phyloP scores from a whole-genome alignment of 352 stramenopile genomes.

The Nothophytophthora sp. region DNA sequence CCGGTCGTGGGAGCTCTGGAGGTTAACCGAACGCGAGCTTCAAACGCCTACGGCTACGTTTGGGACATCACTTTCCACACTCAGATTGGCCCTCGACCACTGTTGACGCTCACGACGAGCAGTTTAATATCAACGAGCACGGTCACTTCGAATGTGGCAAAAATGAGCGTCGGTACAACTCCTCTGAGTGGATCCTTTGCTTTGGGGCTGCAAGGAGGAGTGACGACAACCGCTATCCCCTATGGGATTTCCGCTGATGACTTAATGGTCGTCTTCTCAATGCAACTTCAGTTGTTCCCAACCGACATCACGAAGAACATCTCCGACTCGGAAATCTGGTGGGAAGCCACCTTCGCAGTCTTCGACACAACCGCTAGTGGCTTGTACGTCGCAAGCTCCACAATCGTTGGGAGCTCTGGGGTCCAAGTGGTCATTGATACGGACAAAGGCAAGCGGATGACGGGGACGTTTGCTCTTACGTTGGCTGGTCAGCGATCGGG shows the following conservation, averaged over 20 bases:
- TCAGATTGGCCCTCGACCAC: conserved; percentile 6
- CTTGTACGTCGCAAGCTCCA: conserved; percentile 16
- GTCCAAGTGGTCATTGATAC: conserved; percentile 20
- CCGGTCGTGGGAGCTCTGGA: conserved; percentile 18
- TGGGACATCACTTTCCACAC: conserved; percentile 38
- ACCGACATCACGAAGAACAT: conserved; percentile 22
- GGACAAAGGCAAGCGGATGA: conserved; percentile 7
- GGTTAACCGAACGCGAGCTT: conserved; percentile 5
- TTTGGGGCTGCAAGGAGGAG: conserved; percentile 16
- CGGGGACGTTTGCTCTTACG: conserved; percentile 23
- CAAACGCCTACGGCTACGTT: conserved; percentile 16
- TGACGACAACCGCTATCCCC: conserved; percentile 3
- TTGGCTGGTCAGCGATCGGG: conserved; percentile 4
- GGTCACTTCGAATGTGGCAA: conserved; percentile 15
- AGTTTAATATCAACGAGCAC: conserved; percentile 11
- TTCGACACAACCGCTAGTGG: conserved; percentile 22
- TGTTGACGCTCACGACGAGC: conserved; percentile 16
- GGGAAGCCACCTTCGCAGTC: conserved; percentile 32
- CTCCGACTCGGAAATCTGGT: conserved; percentile 16
- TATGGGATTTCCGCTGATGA: conserved; percentile 14
- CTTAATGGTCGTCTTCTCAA: conserved; percentile 7
- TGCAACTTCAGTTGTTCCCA: conserved; percentile 19
- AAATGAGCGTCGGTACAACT: conserved; percentile 8
- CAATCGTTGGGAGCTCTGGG: conserved; percentile 24
- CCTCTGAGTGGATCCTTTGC: conserved; percentile 23